These are phyloP conservation scores for Naganishia liquefaciens DNA, from an alignment of 1,284 basidiomycete species.

Conservation along the genomic window DNA sequence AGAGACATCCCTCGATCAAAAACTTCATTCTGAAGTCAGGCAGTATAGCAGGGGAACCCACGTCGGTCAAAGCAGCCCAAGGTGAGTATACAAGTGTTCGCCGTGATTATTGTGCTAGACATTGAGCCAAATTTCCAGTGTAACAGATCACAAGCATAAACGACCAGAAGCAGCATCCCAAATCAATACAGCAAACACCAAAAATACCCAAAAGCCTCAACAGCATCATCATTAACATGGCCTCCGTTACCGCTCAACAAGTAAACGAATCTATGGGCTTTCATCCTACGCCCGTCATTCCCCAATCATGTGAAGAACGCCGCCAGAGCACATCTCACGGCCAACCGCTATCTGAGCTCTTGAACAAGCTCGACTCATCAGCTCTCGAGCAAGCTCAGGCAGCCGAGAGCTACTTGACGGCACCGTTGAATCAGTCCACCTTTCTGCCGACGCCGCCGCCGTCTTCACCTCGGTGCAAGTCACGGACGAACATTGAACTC, in stretches of 20 bases:
- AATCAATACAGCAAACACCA: background rate
- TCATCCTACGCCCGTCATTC: slow-evolving; percentile 9
- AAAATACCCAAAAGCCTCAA: slow-evolving; percentile 2
- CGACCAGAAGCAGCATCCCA: slow-evolving; percentile 10
- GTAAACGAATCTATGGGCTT: slow-evolving; percentile 17
- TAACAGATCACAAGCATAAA: background rate
- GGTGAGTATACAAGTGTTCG: slow-evolving; percentile 1
- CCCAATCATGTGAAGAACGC: slow-evolving; percentile 16
- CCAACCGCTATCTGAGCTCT: slow-evolving; percentile 29
- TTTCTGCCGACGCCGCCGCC: slow-evolving; percentile 31
- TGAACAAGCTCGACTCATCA: slow-evolving; percentile 29
- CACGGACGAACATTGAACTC: slow-evolving; percentile 11
- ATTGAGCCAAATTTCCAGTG: background rate
- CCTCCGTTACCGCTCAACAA: slow-evolving; percentile 15
- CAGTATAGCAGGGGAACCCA: slow-evolving; percentile 18
- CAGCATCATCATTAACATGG: slow-evolving; percentile 14
- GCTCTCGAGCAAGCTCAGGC: slow-evolving; percentile 8
- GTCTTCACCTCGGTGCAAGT: slow-evolving; percentile 29
- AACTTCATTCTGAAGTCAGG: slow-evolving; percentile 28
- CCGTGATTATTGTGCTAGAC: background rate
- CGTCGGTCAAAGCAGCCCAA: slow-evolving; percentile 28
- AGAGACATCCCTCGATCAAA: slow-evolving; percentile 20
- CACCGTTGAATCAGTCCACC: slow-evolving; percentile 22
- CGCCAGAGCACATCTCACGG: slow-evolving; percentile 13
- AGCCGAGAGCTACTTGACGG: background rate